Base-by-base conservation (phyloP, 441 rosid genomes). In the Flueggea neowawraea region DNA sequence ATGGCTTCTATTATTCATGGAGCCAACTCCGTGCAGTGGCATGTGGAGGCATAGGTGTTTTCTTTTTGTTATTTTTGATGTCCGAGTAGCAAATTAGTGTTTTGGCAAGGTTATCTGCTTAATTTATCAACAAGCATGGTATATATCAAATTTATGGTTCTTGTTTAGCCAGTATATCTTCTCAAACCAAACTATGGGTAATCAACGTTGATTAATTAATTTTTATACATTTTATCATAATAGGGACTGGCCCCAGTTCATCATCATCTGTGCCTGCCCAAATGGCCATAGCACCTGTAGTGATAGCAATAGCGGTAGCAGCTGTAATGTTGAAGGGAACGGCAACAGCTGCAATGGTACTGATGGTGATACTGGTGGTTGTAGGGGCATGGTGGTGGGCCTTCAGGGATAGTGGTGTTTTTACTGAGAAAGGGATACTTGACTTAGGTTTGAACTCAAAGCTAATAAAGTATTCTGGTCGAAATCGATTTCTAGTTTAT, bases 241-340 rank as follows among this genome's bases (percentile, higher is more conserved):
- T 91, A 91, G 97, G 99, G 81, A 85, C 73, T 69, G 79, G 79
- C 84, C 92, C 91, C 87, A 88, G 84, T 75, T 82, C 94, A 83
- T 88, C 41, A 36, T 36, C 90, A 65, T 84, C 64, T 68, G 70
- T 84, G 82, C 80, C 87, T 84, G 83, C 84, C 86, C 90, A 81
- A 82, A 86, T 76, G 84, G 90, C 81, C 78, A 63, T 89, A 75
- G 91, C 78, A 57, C 83, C 87, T 60, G 86, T 71, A 68, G 87
- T 87, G 67, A 79, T 83, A 75, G 90, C 91, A 76, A 76, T 75
- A 84, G 82, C 84, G 83, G 92, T 84, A 43, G 91, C 88, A 69
- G 77, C 88, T 75, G 75, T 74, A 70, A 78, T 84, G 88, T 85
- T 83, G 84, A 79, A 78, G 68, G 81, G 86, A 75, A 75, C 69